Evolutionary conservation across 805 yeast species (phyloP).

Genomic region (Ogataea degrootiae): DNA sequence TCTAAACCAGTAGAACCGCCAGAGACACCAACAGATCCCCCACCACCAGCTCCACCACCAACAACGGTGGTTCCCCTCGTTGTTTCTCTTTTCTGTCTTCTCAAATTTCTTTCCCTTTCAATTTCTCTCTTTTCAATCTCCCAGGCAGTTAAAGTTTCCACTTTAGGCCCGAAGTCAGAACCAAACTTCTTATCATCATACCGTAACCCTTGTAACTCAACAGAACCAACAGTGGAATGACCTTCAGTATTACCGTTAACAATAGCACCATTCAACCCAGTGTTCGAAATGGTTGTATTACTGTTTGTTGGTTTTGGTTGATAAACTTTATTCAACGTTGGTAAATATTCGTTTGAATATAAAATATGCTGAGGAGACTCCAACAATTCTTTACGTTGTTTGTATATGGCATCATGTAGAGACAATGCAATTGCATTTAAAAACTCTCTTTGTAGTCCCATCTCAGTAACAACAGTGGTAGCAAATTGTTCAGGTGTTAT

Average conservation of each 20-base stretch:
- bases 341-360: constrained; percentile 31
- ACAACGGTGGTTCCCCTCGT: constrained; percentile 36
- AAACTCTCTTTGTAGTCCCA: constrained; percentile 83
- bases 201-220: constrained; percentile 46
- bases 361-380: constrained; percentile 43
- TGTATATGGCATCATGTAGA: constrained; percentile 71
- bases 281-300: constrained; percentile 1
- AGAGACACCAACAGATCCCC: constrained; percentile 6
- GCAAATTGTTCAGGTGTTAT: constrained; percentile 85
- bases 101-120: constrained; percentile 85
- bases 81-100: constrained; percentile 90
- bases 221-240: constrained; percentile 6
- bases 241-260: not conserved
- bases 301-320: constrained; percentile 11
- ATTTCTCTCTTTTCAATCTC: constrained; percentile 94
- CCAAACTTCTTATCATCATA: constrained; percentile 61
- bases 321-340: constrained; percentile 30
- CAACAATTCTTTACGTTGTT: constrained; percentile 74
- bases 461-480: constrained; percentile 69
- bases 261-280: not conserved
- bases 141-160: constrained; percentile 82
- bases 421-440: constrained; percentile 86
- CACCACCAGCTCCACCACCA: constrained; percentile 37
- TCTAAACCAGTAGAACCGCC: constrained; percentile 6
- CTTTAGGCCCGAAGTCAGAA: constrained; percentile 80